Evolutionary conservation across 176 grass and related monocot genomes (phyloP).

Genomic region (Oryza coarctata): DNA sequence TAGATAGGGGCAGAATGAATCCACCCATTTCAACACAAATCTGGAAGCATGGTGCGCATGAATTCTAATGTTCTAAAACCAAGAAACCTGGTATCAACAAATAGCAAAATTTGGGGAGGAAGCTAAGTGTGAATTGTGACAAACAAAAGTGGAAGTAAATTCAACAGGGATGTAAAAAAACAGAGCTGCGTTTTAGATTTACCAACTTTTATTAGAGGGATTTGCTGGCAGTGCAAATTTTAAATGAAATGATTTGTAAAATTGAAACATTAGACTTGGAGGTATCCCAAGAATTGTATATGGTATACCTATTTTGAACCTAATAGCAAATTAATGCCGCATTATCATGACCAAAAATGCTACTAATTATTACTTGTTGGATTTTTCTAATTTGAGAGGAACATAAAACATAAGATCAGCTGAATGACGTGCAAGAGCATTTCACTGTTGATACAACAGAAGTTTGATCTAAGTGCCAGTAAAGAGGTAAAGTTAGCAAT

Average conservation of each 20-base stretch:
- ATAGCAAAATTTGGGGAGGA: neutral
- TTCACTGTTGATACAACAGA: neutral
- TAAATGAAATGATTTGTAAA: neutral
- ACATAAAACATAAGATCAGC: neutral
- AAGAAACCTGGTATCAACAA: neutral
- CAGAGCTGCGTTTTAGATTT: neutral
- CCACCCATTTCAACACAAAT: neutral
- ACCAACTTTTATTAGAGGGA: neutral
- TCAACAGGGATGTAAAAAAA: neutral
- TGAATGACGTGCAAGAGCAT: neutral
- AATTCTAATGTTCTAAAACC: neutral
- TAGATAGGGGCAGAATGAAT: neutral
- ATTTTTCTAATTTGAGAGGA: neutral
- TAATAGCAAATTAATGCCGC: neutral
- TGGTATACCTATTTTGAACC: neutral
- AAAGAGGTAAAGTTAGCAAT: neutral
- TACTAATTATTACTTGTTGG: neutral
- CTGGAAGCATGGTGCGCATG: neutral
- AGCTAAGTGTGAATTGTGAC: neutral
- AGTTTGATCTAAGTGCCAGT: neutral
- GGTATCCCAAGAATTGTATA: neutral
- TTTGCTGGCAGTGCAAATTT: neutral
- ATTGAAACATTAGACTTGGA: neutral
- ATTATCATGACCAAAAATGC: neutral
- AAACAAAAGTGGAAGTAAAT: constrained; percentile 2